Conservation (phyloP, 2,329 filamentous ascomycete genomes). For the Lachnellula arida region DNA sequence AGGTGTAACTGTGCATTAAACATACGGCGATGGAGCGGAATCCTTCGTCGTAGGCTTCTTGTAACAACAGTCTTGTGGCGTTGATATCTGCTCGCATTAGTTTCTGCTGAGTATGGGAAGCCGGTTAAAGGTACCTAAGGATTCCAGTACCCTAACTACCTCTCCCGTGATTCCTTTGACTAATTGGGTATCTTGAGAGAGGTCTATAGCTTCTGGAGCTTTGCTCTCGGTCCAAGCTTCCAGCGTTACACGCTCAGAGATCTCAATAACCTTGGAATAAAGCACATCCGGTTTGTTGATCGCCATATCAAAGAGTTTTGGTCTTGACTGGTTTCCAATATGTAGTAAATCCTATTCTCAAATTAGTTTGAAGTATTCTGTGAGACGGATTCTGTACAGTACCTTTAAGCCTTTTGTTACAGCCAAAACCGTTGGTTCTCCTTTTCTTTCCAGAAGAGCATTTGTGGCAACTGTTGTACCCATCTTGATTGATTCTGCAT, state of each 20-base stretch:
- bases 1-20: slow-evolving; percentile 67
- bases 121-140: slow-evolving; percentile 3
- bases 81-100: slow-evolving; percentile 49
- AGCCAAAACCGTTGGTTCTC: slow-evolving; percentile 64
- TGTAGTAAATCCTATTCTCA: slow-evolving; percentile 52
- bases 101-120: slow-evolving; percentile 36
- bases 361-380: not conserved
- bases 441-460: slow-evolving; percentile 68
- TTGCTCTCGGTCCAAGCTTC: slow-evolving; percentile 60
- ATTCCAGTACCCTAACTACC: slow-evolving; percentile 16
- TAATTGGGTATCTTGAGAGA: slow-evolving; percentile 42
- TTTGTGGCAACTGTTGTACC: slow-evolving; percentile 74
- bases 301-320: slow-evolving; percentile 66
- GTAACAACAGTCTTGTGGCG: slow-evolving; percentile 37
- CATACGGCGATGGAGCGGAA: slow-evolving; percentile 61
- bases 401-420: slow-evolving; percentile 65
- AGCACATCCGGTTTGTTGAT: slow-evolving; percentile 63
- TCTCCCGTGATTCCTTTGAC: slow-evolving; percentile 19
- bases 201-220: not conserved
- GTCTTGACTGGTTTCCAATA: slow-evolving; percentile 69
- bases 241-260: slow-evolving; percentile 67
- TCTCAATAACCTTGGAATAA: slow-evolving; percentile 63
- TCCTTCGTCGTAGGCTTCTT: slow-evolving; percentile 54
- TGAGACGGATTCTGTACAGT: not conserved
- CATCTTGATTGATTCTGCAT: slow-evolving; percentile 64